Evolutionary conservation across 257 asterid genomes (phyloP).

Genomic region (Marsdenia floribunda): DNA sequence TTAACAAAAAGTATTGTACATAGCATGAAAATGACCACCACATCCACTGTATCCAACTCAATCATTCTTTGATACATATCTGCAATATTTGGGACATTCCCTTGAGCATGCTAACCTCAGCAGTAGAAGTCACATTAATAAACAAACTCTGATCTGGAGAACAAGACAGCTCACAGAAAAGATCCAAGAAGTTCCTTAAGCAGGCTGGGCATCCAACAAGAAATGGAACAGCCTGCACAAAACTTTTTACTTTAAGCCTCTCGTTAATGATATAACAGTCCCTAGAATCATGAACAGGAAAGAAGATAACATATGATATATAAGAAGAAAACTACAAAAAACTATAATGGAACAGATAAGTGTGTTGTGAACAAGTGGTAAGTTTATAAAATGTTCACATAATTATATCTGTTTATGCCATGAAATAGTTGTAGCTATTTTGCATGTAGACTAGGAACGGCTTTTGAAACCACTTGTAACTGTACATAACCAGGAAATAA

Average conservation of each 20-base stretch:
- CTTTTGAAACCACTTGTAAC: background rate
- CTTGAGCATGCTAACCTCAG: conserved; percentile 44
- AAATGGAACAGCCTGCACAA: conserved; percentile 85
- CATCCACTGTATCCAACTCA: background rate
- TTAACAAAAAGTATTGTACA: background rate
- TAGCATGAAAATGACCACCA: background rate
- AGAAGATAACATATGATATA: background rate
- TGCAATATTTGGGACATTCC: background rate
- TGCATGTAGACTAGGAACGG: background rate
- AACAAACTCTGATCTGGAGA: conserved; percentile 93
- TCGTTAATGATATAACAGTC: background rate
- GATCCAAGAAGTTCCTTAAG: conserved; percentile 90
- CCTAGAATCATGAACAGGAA: background rate
- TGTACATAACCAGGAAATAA: background rate
- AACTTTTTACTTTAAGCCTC: conserved; percentile 8
- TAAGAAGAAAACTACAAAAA: background rate
- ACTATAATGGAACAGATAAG: background rate
- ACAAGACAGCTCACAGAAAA: conserved; percentile 92
- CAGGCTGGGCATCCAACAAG: conserved; percentile 99
- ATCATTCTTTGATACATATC: background rate
- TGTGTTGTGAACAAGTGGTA: background rate
- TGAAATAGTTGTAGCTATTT: background rate
- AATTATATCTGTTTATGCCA: background rate
- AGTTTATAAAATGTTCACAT: background rate
- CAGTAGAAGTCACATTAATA: conserved; percentile 73